phyloP scores from a whole-genome alignment of 108 stramenopile genomes.

The Schizochytrium sp. region DNA sequence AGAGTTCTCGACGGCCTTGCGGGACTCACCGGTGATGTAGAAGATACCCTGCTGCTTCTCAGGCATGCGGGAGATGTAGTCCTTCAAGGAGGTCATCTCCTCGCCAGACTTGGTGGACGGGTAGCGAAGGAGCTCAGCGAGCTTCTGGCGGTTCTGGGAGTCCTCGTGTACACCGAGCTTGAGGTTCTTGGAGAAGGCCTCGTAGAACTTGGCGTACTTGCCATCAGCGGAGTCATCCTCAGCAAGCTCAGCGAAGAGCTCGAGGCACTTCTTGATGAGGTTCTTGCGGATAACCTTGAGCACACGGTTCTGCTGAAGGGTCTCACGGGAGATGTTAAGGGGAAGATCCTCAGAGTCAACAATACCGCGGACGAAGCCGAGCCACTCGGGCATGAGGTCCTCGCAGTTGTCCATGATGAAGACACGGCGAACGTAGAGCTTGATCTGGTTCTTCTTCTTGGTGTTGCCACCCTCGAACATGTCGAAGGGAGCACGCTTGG shows the following conservation, averaged over 20 bases:
- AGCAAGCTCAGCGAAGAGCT: conserved; percentile 98
- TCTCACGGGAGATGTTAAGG: conserved; percentile 99
- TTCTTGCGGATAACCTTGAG: conserved; percentile 99
- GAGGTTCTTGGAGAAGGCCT: conserved; percentile 98
- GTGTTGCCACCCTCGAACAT: conserved; percentile 99
- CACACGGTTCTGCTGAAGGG: conserved; percentile 99
- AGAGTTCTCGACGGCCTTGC: conserved; percentile 97
- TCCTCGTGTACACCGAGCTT: conserved; percentile 99
- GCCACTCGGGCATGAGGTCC: conserved; percentile 99
- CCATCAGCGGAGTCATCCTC: conserved; percentile 89
- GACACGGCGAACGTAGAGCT: conserved; percentile 99
- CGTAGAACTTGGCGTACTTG: conserved; percentile 99
- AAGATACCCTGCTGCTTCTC: conserved; percentile 99
- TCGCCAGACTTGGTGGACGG: conserved; percentile 98
- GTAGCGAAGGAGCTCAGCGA: conserved; percentile 99
- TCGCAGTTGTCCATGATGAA: conserved; percentile 99
- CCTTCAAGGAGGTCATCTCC: conserved; percentile 97
- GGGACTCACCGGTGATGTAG: conserved; percentile 99
- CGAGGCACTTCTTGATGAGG: conserved; percentile 99
- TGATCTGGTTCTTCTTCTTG: conserved; percentile 99
- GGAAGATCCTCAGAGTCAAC: conserved; percentile 99
- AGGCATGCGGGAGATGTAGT: conserved; percentile 97
- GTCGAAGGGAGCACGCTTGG: conserved; percentile 99
- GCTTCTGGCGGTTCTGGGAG: conserved; percentile 98
- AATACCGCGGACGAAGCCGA: conserved; percentile 98